Evolutionary conservation across 805 yeast genomes (phyloP), one percentile per base, ranked within the genome.

Genomic region (Candida silvicultrix): DNA sequence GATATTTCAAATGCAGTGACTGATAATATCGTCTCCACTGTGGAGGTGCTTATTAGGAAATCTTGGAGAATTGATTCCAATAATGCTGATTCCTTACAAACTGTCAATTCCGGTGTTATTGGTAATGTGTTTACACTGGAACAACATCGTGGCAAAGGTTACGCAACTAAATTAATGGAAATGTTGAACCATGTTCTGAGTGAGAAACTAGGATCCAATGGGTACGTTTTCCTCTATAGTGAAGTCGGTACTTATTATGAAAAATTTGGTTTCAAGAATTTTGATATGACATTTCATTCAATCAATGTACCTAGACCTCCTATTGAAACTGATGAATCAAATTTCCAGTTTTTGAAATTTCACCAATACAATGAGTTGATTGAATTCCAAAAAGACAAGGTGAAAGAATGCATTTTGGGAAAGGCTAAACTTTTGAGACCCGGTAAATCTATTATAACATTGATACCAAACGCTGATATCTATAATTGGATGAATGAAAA

Each of bases 161-260:
- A 28, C 12, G 31, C 31, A 10, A 28, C 31, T 7, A 11, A 28
- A 7, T 28, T 28, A 10, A 8, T 28, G 9, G 4, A 28, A 10
- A 28, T 10, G 12, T 28, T 28, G 31, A 28, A 28, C 12, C 15
- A 28, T 8, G 43, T 47, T 25, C 52, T 75, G 25, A 59, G 64
- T 40, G 51, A 57, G 5, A 52, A 52, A 36, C 60, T 56, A 16
- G 71, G 63, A n/a, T 43, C 59, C 2, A 52, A 62, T 22, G 50
- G 59, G 40, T 53, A 69, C 5, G 55, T 70, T 20, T 67, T 68
- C 28, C 68, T 85, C 43, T 85, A 84, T 69, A 81, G 89, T 47
- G 89, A 81, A 41, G 76, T 83, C 7, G 88, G 83, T 8, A 71
- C 69, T 34, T 84, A 73, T 52, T 86, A 86, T 60, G 65, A 69